phyloP scores from a whole-genome alignment of 225 moss, liverwort and hornwort species.

The Polytrichum formosum region DNA sequence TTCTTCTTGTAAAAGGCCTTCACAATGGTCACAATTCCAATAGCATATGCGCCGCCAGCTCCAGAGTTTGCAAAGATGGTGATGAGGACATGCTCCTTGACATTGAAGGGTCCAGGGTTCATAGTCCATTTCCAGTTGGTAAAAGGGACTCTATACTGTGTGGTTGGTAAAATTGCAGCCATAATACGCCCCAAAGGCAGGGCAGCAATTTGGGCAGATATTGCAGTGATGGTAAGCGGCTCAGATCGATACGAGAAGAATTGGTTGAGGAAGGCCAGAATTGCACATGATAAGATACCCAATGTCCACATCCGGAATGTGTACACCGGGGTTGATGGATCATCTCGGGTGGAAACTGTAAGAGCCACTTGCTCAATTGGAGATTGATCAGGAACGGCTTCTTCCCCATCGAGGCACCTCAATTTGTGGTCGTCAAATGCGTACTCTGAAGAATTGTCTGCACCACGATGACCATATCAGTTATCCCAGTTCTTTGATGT shows the following conservation, averaged over 20 bases:
- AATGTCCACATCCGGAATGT: slow-evolving; percentile 66
- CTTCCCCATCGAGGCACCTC: slow-evolving; percentile 44
- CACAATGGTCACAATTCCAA: slow-evolving; percentile 48
- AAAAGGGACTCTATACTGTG: slow-evolving; percentile 35
- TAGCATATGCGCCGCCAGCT: slow-evolving; percentile 60
- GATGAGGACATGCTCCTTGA: slow-evolving; percentile 71
- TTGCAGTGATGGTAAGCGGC: slow-evolving; percentile 39
- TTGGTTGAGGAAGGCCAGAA: slow-evolving; percentile 55
- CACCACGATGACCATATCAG: neutral
- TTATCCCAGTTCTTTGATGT: no score
- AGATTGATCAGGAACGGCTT: slow-evolving; percentile 51
- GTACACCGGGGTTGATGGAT: slow-evolving; percentile 47
- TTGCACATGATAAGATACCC: slow-evolving; percentile 39
- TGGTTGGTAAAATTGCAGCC: slow-evolving; percentile 55
- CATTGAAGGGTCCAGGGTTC: slow-evolving; percentile 61
- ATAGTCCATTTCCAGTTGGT: slow-evolving; percentile 57
- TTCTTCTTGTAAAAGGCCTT: slow-evolving; percentile 59
- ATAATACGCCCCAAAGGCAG: slow-evolving; percentile 55
- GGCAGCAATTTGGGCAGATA: slow-evolving; percentile 56
- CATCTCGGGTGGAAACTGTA: slow-evolving; percentile 54
- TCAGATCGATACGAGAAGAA: slow-evolving; percentile 55
- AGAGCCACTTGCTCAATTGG: slow-evolving; percentile 61
- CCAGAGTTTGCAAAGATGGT: slow-evolving; percentile 68
- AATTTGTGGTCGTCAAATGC: slow-evolving; percentile 31
- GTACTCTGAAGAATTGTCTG: slow-evolving; percentile 23